Percentiles rank a stretch among this genome's conserved stretches.
Evolutionary conservation across 2,329 filamentous ascomycete genomes (phyloP).

Genomic region (Alternaria consortialis): DNA sequence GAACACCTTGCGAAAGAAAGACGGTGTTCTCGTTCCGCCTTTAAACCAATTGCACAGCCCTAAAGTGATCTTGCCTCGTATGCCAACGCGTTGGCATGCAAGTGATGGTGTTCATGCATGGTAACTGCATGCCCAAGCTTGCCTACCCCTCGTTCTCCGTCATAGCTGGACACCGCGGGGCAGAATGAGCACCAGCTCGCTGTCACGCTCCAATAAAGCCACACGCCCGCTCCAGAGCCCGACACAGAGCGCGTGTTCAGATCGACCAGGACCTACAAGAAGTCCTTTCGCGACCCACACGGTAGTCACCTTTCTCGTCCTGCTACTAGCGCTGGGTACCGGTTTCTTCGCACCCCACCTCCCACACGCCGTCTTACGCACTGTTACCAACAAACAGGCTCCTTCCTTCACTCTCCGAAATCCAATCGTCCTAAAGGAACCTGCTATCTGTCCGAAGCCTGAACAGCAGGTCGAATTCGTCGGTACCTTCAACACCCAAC

Average conservation of each 20-base stretch:
- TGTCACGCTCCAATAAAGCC: conserved; percentile 26
- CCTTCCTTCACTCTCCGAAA: conserved; percentile 36
- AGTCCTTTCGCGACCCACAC: conserved; percentile 30
- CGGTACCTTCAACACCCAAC: conserved; percentile 48
- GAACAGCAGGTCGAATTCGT: conserved; percentile 38
- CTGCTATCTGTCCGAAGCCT: conserved; percentile 42
- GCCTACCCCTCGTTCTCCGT: conserved; percentile 28
- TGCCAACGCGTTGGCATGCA: conserved; percentile 20
- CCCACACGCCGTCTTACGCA: conserved; percentile 40
- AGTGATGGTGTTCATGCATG: conserved; percentile 23
- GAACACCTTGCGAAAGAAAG: background rate
- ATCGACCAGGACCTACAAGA: conserved; percentile 8
- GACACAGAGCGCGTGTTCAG: conserved; percentile 2
- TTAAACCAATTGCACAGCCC: conserved; percentile 11
- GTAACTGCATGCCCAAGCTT: conserved; percentile 22
- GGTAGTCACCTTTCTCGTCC: conserved; percentile 39
- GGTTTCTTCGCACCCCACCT: conserved; percentile 51
- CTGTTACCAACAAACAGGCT: conserved; percentile 36
- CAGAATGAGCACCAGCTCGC: conserved; percentile 20
- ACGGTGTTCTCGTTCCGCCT: conserved; percentile 9
- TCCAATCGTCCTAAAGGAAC: conserved; percentile 36
- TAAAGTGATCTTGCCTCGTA: conserved; percentile 4
- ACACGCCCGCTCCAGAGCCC: conserved; percentile 14
- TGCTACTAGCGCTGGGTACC: conserved; percentile 46
- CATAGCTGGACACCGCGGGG: conserved; percentile 31